Conservation (phyloP, 768 basidiomycete species). For the Mycena capillaripes region DNA sequence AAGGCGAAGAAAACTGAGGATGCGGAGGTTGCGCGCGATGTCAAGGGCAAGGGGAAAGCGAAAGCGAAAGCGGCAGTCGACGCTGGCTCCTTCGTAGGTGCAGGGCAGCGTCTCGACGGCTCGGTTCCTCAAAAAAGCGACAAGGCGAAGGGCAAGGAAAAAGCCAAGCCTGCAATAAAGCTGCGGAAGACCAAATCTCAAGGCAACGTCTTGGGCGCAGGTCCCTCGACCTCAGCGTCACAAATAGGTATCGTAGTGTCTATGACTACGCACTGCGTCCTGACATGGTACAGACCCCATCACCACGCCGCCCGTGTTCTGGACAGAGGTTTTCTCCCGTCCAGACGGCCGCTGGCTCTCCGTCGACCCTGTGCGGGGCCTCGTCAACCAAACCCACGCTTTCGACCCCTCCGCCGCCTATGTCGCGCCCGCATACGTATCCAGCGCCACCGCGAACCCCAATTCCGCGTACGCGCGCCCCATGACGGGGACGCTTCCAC, state of each 20-base stretch:
- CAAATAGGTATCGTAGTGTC: constrained; percentile 1
- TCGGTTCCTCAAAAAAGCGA: constrained; percentile 53
- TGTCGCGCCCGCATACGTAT: constrained; percentile 25
- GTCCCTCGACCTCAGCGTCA: constrained; percentile 28
- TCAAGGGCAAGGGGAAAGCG: constrained; percentile 45
- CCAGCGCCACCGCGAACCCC: constrained; percentile 1
- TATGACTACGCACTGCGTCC: not conserved
- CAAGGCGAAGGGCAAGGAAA: constrained; percentile 72
- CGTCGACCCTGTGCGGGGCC: constrained; percentile 87
- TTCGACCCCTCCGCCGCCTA: constrained; percentile 75
- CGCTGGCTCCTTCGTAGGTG: constrained; percentile 47
- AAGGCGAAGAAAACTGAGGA: constrained; percentile 55
- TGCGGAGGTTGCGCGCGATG: constrained; percentile 51
- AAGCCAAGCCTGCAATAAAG: constrained; percentile 66
- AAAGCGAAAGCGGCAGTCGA: constrained; percentile 39
- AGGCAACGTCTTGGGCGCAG: constrained; percentile 57
- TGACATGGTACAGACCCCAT: constrained; percentile 61
- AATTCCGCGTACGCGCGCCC: constrained; percentile 29
- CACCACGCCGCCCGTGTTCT: constrained; percentile 87
- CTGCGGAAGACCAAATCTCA: constrained; percentile 70
- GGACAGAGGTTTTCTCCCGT: constrained; percentile 97
- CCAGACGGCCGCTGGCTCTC: constrained; percentile 94
- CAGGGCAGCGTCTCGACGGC: constrained; percentile 59
- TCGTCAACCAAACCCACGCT: constrained; percentile 83
- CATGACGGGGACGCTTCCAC: constrained; percentile 10